These are phyloP conservation scores for Hypomyces perniciosus DNA, from an alignment of 2,329 filamentous ascomycete genomes.

Conservation along the genomic window DNA sequence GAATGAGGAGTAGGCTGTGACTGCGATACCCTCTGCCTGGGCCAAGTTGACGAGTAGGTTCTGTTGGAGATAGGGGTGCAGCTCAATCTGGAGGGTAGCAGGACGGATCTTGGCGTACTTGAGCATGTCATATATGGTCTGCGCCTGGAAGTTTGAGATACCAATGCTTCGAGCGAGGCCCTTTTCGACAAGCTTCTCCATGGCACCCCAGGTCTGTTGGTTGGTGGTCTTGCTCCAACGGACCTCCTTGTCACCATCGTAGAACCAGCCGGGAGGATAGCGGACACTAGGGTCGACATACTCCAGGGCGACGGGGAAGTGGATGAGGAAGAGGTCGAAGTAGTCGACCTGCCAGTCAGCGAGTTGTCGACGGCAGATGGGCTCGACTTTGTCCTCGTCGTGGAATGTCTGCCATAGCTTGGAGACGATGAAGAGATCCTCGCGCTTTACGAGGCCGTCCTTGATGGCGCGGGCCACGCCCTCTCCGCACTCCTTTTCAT, in stretches of 20 bases:
- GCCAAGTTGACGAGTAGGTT: constrained; percentile 62
- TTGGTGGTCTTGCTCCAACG: constrained; percentile 62
- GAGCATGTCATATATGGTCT: constrained; percentile 72
- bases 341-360: constrained; percentile 81
- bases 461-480: constrained; percentile 74
- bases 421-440: constrained; percentile 86
- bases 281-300: constrained; percentile 74
- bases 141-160: constrained; percentile 75
- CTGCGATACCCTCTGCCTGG: constrained; percentile 61
- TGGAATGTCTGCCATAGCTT: constrained; percentile 95
- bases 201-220: constrained; percentile 75
- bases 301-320: constrained; percentile 83
- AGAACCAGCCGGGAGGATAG: constrained; percentile 75
- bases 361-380: constrained; percentile 70
- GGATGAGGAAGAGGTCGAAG: constrained; percentile 84
- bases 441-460: constrained; percentile 73
- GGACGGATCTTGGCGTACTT: constrained; percentile 70
- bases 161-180: constrained; percentile 69
- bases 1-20: constrained; percentile 82
- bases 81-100: constrained; percentile 79
- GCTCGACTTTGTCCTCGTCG: constrained; percentile 68
- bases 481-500: constrained; percentile 71
- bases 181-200: constrained; percentile 67
- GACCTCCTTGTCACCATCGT: constrained; percentile 56
- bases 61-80: constrained; percentile 85